Conservation (phyloP, 1,284 basidiomycete genomes). For the Malassezia yamatoensis region DNA sequence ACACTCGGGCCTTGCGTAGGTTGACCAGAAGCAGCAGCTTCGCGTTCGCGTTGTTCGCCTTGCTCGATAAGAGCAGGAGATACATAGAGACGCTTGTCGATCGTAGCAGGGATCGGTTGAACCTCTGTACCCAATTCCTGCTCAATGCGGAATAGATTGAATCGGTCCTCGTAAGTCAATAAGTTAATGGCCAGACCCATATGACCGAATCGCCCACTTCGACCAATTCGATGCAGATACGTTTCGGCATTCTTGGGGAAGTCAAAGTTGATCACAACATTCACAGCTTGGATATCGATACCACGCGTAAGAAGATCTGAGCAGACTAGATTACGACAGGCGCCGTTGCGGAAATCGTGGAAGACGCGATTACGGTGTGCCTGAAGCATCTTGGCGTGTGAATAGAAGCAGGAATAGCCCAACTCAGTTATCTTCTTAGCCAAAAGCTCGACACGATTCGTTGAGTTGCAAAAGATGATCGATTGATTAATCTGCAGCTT, state of each 20-base stretch:
- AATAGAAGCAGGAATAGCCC: conserved; percentile 99
- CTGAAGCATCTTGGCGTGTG: conserved; percentile 98
- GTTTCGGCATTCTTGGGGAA: conserved; percentile 98
- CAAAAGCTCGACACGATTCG: conserved; percentile 94
- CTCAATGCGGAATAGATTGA: conserved; percentile 95
- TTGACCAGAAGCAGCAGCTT: conserved; percentile 9
- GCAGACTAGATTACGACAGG: conserved; percentile 96
- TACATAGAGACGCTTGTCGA: conserved; percentile 78
- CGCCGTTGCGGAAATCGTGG: conserved; percentile 97
- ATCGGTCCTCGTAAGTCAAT: conserved; percentile 75
- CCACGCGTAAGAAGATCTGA: conserved; percentile 87
- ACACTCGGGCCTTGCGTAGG: conserved; percentile 20
- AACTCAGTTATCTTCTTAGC: conserved; percentile 99
- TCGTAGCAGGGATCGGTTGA: conserved; percentile 79
- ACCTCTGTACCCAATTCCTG: conserved; percentile 98
- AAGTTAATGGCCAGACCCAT: conserved; percentile 93
- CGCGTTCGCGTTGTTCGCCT: conserved; percentile 19
- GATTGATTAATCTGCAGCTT: conserved; percentile 99
- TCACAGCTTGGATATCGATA: conserved; percentile 98
- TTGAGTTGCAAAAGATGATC: conserved; percentile 99
- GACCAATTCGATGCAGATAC: conserved; percentile 93
- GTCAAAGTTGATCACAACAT: conserved; percentile 99
- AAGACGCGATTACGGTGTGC: conserved; percentile 97
- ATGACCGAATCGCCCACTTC: conserved; percentile 93
- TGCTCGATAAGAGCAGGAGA: conserved; percentile 42